phyloP scores from a whole-genome alignment of 1,284 basidiomycete genomes.

The Sanghuangporus baumii region DNA sequence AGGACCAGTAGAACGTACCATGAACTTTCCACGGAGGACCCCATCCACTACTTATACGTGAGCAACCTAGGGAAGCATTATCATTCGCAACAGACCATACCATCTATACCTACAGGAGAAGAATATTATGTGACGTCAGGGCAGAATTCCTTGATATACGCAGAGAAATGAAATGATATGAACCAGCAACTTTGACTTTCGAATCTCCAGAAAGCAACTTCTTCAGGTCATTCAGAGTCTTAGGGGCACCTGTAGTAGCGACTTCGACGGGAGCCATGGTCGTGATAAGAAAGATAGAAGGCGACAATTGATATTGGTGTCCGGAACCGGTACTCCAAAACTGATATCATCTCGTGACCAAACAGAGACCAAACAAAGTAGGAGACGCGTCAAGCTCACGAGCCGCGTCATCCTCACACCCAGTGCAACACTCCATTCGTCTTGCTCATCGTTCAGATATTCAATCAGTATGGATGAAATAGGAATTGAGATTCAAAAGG shows the following conservation, averaged over 20 bases:
- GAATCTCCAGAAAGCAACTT: slow-evolving; percentile 4
- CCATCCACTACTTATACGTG: slow-evolving; percentile 67
- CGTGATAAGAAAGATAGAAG: background rate
- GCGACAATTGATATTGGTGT: background rate
- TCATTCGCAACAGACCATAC: slow-evolving; percentile 12
- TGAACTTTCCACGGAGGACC: slow-evolving; percentile 88
- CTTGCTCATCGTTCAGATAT: slow-evolving; percentile 15
- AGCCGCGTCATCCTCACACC: slow-evolving; percentile 17
- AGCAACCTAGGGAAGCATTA: background rate
- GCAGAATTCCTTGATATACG: background rate
- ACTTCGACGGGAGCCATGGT: background rate
- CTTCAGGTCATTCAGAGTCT: slow-evolving; percentile 8
- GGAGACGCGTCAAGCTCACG: slow-evolving; percentile 6
- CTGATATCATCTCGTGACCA: background rate
- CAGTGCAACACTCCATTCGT: slow-evolving; percentile 18
- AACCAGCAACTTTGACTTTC: slow-evolving; percentile 19
- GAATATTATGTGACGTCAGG: background rate
- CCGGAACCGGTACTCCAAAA: background rate
- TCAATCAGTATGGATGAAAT: slow-evolving; percentile 62
- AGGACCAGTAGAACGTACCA: slow-evolving; percentile 44
- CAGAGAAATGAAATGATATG: background rate
- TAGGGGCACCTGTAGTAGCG: slow-evolving; percentile 10
- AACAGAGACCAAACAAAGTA: slow-evolving; percentile 7
- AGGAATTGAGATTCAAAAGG: slow-evolving; percentile 80
- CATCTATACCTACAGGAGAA: slow-evolving; percentile 27